Percentiles rank a stretch among this genome's conserved stretches.
Evolutionary conservation across 1,284 basidiomycete genomes (phyloP).

Genomic region (Cronartium ribicola): DNA sequence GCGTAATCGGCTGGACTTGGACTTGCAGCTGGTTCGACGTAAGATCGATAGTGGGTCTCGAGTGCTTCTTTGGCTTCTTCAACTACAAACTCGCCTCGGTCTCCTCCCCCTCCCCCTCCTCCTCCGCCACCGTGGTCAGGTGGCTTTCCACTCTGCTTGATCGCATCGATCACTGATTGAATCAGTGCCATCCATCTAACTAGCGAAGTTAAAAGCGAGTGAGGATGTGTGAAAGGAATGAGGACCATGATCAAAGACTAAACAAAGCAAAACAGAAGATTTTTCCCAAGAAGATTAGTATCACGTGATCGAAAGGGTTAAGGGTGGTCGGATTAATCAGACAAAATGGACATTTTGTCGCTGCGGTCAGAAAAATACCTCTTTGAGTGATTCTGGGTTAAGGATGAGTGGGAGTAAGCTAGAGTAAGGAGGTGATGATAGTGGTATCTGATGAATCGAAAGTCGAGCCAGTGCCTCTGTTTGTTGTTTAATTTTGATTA

Average conservation of each 20-base stretch:
- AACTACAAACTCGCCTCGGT: constrained; percentile 33
- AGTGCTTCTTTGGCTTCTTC: constrained; percentile 34
- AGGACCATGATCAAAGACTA: constrained; percentile 39
- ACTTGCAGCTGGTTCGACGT: constrained; percentile 56
- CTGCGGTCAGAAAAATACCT: constrained; percentile 38
- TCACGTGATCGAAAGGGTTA: no score
- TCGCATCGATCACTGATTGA: constrained; percentile 32
- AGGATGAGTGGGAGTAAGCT: constrained; percentile 42
- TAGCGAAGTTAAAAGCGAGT: constrained; percentile 33
- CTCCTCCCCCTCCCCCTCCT: neutral
- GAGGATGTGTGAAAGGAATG: constrained; percentile 41
- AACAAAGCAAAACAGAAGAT: neutral
- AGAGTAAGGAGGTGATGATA: constrained; percentile 42
- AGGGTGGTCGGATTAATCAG: neutral
- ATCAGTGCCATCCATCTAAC: constrained; percentile 39
- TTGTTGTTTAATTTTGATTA: no score
- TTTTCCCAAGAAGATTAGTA: no score
- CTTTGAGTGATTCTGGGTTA: constrained; percentile 44
- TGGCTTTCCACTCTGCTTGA: constrained; percentile 31
- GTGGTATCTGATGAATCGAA: constrained; percentile 40
- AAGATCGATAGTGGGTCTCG: constrained; percentile 33
- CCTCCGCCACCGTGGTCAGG: constrained; percentile 8
- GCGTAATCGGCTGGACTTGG: constrained; percentile 66
- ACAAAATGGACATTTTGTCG: constrained; percentile 30
- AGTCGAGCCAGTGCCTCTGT: constrained; percentile 40